Percentiles rank a stretch among this genome's conserved stretches.
phyloP scores from a whole-genome alignment of 805 yeast species.

The Komagataella populi region DNA sequence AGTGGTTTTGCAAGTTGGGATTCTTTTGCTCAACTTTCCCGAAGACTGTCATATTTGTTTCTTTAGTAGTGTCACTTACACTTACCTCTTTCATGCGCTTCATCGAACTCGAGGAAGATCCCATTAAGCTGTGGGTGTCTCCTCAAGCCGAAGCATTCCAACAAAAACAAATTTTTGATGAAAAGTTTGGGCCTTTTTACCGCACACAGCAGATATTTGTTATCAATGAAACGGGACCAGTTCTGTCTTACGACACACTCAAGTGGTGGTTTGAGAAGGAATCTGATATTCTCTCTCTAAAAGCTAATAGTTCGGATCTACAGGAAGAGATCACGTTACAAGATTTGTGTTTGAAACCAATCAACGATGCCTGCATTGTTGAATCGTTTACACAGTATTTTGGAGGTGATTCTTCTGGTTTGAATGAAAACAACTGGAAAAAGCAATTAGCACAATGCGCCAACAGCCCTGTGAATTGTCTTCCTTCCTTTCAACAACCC shows the following conservation, averaged over 20 bases:
- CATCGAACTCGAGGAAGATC: conserved; percentile 59
- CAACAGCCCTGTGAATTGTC: conserved; percentile 72
- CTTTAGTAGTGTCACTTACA: conserved; percentile 26
- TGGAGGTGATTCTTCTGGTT: conserved; percentile 38
- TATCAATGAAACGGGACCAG: conserved; percentile 53
- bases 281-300: conserved; percentile 26
- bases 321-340: conserved; percentile 23
- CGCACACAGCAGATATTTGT: conserved; percentile 76
- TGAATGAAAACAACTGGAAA: conserved; percentile 45
- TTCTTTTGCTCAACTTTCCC: conserved; percentile 52
- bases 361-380: conserved; percentile 66
- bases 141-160: conserved; percentile 54
- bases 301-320: conserved; percentile 7
- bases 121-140: conserved; percentile 84
- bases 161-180: conserved; percentile 61
- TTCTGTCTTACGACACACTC: conserved; percentile 55
- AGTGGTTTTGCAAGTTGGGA: conserved; percentile 36
- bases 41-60: conserved; percentile 27
- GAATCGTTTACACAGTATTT: conserved; percentile 88
- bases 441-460: conserved; percentile 45
- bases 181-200: conserved; percentile 83
- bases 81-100: conserved; percentile 37
- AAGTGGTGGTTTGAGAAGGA: conserved; percentile 90
- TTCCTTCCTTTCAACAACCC: conserved; percentile 89
- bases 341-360: conserved; percentile 75